phyloP scores from a whole-genome alignment of 2,329 filamentous ascomycete species.

The Colletotrichum sp. region DNA sequence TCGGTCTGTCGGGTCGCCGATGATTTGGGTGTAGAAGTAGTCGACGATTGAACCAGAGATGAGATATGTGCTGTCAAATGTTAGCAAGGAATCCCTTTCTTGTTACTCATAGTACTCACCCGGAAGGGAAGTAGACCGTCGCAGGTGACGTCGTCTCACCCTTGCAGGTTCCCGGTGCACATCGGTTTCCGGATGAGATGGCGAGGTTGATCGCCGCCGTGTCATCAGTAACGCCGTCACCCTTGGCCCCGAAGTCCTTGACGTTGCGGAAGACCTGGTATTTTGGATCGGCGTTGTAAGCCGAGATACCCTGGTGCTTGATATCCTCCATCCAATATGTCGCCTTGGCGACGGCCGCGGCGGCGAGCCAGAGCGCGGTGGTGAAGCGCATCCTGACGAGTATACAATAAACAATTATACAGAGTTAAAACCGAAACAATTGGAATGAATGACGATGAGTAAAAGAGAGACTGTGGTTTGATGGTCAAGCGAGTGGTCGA shows the following conservation, averaged over 20 bases:
- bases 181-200: conserved; percentile 45
- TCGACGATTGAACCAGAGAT: conserved; percentile 74
- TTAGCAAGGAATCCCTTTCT: background rate
- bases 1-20: conserved; percentile 69
- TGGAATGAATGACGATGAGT: background rate
- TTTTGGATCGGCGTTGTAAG: conserved; percentile 46
- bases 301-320: conserved; percentile 49
- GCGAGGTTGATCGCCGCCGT: conserved; percentile 40
- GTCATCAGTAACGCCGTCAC: conserved; percentile 41
- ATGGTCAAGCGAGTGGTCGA: background rate
- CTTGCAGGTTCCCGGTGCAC: conserved; percentile 35
- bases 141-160: conserved; percentile 45
- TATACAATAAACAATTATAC: background rate
- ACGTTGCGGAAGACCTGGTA: conserved; percentile 56
- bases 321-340: conserved; percentile 50
- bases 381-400: conserved; percentile 18
- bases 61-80: conserved; percentile 61
- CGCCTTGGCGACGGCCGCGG: conserved; percentile 21
- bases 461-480: background rate
- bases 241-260: conserved; percentile 46
- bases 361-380: conserved; percentile 15
- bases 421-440: background rate
- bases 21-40: conserved; percentile 81
- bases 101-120: conserved; percentile 25
- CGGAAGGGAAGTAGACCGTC: conserved; percentile 41